Conservation (phyloP, 805 yeast genomes). For the Lachancea dasiensis region DNA sequence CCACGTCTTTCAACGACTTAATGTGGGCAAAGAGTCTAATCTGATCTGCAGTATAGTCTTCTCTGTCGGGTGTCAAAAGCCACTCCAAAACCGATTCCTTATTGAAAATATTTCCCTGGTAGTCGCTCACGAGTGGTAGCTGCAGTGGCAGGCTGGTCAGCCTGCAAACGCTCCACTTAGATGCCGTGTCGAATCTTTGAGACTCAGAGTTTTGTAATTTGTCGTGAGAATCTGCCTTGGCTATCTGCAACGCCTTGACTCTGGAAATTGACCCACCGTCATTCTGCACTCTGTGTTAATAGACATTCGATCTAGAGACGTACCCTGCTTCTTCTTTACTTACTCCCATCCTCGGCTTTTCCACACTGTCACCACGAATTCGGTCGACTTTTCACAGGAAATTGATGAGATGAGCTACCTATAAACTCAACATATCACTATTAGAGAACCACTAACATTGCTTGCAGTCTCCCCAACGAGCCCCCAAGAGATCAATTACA, state of each 20-base stretch:
- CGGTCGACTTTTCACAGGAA: neutral
- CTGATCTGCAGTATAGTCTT: slow-evolving; percentile 25
- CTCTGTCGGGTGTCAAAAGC: slow-evolving; percentile 37
- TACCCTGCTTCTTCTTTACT: neutral
- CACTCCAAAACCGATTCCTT: slow-evolving; percentile 58
- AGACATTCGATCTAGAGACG: neutral
- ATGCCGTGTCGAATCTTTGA: slow-evolving; percentile 21
- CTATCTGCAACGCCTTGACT: slow-evolving; percentile 39
- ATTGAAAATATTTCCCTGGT: slow-evolving; percentile 56
- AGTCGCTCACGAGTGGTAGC: slow-evolving; percentile 62
- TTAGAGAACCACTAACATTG: too few relatives aligned
- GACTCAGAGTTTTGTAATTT: slow-evolving; percentile 16
- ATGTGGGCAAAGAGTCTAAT: slow-evolving; percentile 32
- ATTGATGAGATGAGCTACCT: slow-evolving; percentile 4
- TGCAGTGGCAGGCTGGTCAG: slow-evolving; percentile 38
- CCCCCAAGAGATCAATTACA: neutral
- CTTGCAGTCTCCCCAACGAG: neutral
- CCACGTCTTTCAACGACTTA: slow-evolving; percentile 39
- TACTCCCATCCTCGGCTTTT: slow-evolving; percentile 8
- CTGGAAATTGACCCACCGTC: slow-evolving; percentile 73
- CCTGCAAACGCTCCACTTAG: slow-evolving; percentile 44
- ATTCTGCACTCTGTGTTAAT: slow-evolving; percentile 30
- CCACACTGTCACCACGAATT: neutral
- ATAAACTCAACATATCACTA: too few relatives aligned
- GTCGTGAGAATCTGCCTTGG: slow-evolving; percentile 25